Conservation (phyloP, 192 early-diverging fungal species). For the Ambispora gerdemannii region DNA sequence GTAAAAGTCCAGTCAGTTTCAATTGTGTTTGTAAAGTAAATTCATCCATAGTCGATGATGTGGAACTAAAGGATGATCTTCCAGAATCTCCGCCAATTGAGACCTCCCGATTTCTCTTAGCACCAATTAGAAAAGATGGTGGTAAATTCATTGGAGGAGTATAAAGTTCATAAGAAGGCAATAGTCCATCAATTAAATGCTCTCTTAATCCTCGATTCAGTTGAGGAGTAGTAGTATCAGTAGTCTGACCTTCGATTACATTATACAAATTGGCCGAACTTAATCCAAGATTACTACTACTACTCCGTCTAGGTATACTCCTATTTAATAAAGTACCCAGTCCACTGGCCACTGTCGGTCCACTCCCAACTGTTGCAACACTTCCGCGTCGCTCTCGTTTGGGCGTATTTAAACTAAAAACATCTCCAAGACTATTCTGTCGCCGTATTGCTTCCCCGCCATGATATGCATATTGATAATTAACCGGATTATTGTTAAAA, state of each 20-base stretch:
- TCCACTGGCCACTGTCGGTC: background rate
- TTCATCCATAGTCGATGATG: slow-evolving; percentile 37
- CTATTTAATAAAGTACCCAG: background rate
- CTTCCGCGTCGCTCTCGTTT: background rate
- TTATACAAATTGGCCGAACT: background rate
- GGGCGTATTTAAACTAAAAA: background rate
- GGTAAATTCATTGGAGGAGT: background rate
- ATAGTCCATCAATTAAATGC: background rate
- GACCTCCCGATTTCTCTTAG: slow-evolving; percentile 7
- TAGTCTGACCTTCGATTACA: background rate
- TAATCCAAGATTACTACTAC: background rate
- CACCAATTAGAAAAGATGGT: slow-evolving; percentile 28
- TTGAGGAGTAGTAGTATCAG: background rate
- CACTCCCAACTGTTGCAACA: background rate
- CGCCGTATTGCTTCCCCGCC: background rate
- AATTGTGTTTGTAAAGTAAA: slow-evolving; percentile 36
- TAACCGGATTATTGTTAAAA: slow-evolving; percentile 11
- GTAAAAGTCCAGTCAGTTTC: slow-evolving; percentile 36
- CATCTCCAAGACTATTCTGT: background rate
- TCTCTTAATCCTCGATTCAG: background rate
- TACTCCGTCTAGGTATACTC: background rate
- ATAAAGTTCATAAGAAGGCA: background rate
- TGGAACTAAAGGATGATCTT: slow-evolving; percentile 26
- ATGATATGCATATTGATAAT: slow-evolving; percentile 21
- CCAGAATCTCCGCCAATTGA: slow-evolving; percentile 31